These are phyloP conservation scores for Ophiostoma sp. DNA, from an alignment of 2,329 filamentous ascomycete species.

Conservation along the genomic window DNA sequence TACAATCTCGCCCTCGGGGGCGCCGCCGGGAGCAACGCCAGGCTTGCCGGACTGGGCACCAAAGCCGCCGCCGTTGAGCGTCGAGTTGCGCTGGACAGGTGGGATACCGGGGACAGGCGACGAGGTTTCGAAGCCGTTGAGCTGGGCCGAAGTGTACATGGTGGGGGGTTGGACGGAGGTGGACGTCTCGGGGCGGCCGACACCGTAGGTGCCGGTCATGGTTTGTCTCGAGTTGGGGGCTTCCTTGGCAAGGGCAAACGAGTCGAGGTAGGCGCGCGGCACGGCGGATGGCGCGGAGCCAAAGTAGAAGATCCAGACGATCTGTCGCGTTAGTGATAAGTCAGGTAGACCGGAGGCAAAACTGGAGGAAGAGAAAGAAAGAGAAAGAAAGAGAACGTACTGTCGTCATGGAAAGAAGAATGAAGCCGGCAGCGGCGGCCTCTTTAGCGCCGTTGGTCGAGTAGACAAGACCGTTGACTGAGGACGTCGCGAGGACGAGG, in stretches of 20 bases:
- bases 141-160: conserved; percentile 94
- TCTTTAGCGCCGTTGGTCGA: conserved; percentile 65
- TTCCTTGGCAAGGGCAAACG: conserved; percentile 90
- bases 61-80: conserved; percentile 29
- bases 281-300: conserved; percentile 83
- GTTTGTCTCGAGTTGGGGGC: conserved; percentile 61
- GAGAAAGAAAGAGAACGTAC: conserved; percentile 48
- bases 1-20: conserved; percentile 54
- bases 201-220: conserved; percentile 68
- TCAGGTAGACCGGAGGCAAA: conserved; percentile 15
- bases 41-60: conserved; percentile 37
- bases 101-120: conserved; percentile 71
- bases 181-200: conserved; percentile 74
- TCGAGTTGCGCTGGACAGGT: conserved; percentile 44
- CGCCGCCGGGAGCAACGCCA: conserved; percentile 36
- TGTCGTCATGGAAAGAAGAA: conserved; percentile 85
- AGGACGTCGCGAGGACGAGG: conserved; percentile 77
- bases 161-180: conserved; percentile 74
- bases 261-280: conserved; percentile 88
- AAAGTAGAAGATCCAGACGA: conserved; percentile 99
- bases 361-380: neutral
- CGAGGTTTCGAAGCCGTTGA: conserved; percentile 94
- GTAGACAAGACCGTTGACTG: conserved; percentile 83
- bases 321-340: conserved; percentile 45
- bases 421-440: conserved; percentile 86